phyloP scores from a whole-genome alignment of 2,329 filamentous ascomycete genomes.

The Fusarium subtropicale region DNA sequence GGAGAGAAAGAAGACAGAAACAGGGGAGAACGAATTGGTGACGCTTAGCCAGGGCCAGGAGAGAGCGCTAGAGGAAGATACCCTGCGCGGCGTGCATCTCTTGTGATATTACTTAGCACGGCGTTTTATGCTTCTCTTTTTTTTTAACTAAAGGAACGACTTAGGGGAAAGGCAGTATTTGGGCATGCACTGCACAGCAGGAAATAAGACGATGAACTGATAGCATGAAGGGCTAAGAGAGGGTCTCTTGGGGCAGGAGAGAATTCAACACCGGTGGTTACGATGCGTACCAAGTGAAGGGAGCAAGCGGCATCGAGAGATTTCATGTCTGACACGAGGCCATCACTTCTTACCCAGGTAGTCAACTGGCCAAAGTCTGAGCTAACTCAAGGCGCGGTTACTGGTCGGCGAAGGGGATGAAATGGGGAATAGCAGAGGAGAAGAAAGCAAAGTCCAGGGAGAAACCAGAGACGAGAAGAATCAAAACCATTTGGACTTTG shows the following conservation, averaged over 20 bases:
- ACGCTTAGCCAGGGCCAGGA: constrained; percentile 36
- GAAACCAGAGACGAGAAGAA: constrained; percentile 24
- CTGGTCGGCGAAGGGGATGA: background rate
- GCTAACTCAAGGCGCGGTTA: background rate
- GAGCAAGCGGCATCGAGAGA: constrained; percentile 3
- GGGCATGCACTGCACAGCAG: constrained; percentile 28
- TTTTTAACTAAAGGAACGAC: constrained; percentile 33
- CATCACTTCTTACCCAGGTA: background rate
- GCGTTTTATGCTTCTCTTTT: constrained; percentile 48
- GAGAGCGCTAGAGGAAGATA: constrained; percentile 45
- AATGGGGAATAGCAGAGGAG: background rate
- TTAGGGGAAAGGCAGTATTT: constrained; percentile 36
- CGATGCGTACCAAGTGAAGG: background rate
- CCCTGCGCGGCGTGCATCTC: constrained; percentile 48
- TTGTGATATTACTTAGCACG: constrained; percentile 52
- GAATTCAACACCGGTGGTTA: constrained; percentile 1
- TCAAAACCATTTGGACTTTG: constrained; percentile 13
- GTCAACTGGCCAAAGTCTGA: constrained; percentile 2
- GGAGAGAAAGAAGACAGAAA: constrained; percentile 5
- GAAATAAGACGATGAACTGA: constrained; percentile 16
- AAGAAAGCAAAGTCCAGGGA: constrained; percentile 8
- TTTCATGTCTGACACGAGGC: background rate
- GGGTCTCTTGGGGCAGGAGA: constrained; percentile 3
- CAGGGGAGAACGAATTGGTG: constrained; percentile 3
- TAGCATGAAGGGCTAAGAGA: constrained; percentile 7